Base-by-base conservation (phyloP, 2,329 filamentous ascomycete genomes). In the Emergomyces pasteurianus region DNA sequence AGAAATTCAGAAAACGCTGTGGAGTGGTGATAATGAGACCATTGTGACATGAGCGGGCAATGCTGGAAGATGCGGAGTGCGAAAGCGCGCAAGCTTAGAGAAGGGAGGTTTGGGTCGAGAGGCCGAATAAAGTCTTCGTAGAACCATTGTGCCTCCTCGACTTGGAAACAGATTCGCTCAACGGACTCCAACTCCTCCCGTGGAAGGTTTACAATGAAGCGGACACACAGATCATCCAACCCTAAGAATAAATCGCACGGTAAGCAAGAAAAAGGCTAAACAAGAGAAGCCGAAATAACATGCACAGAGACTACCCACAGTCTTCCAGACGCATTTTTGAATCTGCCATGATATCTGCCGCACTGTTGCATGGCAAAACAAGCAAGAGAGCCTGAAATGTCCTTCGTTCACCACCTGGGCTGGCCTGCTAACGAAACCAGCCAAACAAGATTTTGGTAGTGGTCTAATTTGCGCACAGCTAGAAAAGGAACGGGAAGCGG, bases 141-240 rank as follows among this genome's bases (percentile, higher is more conserved):
- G 77, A 95, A 99, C 94, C 94, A 99, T 85, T 99, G 95, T 69
- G 94, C 94, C 77, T 99, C 95, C 76, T 99, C 94, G 68, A 99
- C 89, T 77, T 97, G 92, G 74, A 99, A 99, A 77, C 92, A 97
- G 76, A 99, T 94, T 71, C 94, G 88, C 72, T 91, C 90, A 61
- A 96, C 89, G 2, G 89, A 91, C 66, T 86, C 86, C 54, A 97
- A 83, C 75, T 99, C 94, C 75, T 94, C 90, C 65, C 89, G 83
- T 53, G 95, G 94, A 63, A 97, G 84, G 77, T 99, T 97, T 75
- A 97, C 90, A 72, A 99, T 92, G 77, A 99, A 99, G 73, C 95
- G 90, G 74, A 95, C 92, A 77, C 91, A 96, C 63, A 97, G 84
- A 78, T 97, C 92, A 86, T 97, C 92, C 79, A 97, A 83, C 92